Evolutionary conservation across 1,139 yeast species (phyloP).

Genomic region (Arxiozyma slooffiae): DNA sequence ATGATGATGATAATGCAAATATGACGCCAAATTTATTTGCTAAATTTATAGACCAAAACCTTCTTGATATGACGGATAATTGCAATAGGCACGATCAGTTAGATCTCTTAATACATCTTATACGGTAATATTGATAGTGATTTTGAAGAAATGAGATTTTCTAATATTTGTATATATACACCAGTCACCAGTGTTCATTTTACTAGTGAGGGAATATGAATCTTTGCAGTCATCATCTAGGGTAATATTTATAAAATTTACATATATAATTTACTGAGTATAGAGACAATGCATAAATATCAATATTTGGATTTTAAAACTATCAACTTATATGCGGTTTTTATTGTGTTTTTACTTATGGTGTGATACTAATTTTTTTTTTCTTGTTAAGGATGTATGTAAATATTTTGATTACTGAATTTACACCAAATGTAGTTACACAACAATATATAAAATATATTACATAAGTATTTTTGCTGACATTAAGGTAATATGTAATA

Average conservation of each 20-base stretch:
- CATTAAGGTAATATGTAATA: neutral
- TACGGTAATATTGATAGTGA: neutral
- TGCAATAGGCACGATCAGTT: neutral
- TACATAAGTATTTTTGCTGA: neutral
- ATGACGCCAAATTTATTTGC: constrained; percentile 9
- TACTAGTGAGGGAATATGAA: constrained; percentile 7
- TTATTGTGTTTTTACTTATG: neutral
- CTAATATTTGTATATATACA: constrained; percentile 4
- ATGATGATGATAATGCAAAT: constrained; percentile 5
- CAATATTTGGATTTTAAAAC: neutral
- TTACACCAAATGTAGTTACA: neutral
- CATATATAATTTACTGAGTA: neutral
- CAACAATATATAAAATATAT: neutral
- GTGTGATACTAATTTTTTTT: neutral
- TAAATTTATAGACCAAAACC: constrained; percentile 7
- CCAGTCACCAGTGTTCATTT: constrained; percentile 7
- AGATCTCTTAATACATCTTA: neutral
- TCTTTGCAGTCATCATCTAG: neutral
- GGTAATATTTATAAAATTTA: neutral
- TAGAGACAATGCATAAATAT: neutral
- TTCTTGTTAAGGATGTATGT: neutral
- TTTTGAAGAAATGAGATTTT: constrained; percentile 1
- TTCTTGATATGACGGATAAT: constrained; percentile 1
- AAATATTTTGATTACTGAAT: no score
- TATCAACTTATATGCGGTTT: neutral